Percentiles rank a stretch among this genome's conserved stretches.
phyloP scores from a whole-genome alignment of 78 protist genomes.

The Cavenderia fasciculata region DNA sequence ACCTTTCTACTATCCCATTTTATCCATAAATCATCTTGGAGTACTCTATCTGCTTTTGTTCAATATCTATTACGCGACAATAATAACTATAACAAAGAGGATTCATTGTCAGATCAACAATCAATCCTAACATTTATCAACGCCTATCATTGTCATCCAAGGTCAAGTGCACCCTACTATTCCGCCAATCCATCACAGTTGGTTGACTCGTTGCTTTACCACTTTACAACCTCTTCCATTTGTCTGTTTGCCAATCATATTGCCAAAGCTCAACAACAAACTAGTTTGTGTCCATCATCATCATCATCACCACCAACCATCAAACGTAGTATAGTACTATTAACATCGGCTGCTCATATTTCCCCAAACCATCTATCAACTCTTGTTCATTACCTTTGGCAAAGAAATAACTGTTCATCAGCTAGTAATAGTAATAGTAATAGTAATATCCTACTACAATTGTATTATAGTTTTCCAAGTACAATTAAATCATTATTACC shows the following conservation, averaged over 20 bases:
- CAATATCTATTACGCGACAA: no score
- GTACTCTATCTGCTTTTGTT: not conserved
- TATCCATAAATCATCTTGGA: conserved; percentile 68
- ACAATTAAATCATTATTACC: conserved; percentile 4
- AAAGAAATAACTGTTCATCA: no score
- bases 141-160: conserved; percentile 53
- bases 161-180: conserved; percentile 63
- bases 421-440: no score
- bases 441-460: conserved; percentile 16
- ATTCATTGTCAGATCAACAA: not conserved
- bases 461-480: conserved; percentile 40
- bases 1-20: conserved; percentile 44
- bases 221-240: conserved; percentile 15
- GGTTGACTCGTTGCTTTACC: not conserved
- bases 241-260: conserved; percentile 20
- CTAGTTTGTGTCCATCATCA: no score
- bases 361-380: no score
- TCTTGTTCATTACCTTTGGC: no score
- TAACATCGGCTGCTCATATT: no score
- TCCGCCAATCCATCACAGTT: conserved; percentile 1
- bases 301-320: not conserved
- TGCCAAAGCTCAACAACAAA: no score
- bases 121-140: conserved; percentile 17
- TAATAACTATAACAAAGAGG: no score
- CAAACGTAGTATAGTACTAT: no score